Percentiles rank a stretch among this genome's conserved stretches.
phyloP scores from a whole-genome alignment of 1,284 basidiomycete genomes.

The Austropuccinia psidii region DNA sequence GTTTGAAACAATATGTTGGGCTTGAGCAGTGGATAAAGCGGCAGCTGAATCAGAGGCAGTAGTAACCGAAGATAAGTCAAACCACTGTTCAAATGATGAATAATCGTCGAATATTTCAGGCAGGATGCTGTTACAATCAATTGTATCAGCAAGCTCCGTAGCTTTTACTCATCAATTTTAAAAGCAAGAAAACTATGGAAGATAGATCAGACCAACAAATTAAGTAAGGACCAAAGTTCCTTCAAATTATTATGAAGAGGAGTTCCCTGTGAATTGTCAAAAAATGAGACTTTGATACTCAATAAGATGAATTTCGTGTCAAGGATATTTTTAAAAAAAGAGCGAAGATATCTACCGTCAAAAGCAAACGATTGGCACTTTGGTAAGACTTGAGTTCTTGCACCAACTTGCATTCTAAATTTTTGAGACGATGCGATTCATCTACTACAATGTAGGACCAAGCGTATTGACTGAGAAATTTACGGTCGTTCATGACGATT shows the following conservation, averaged over 20 bases:
- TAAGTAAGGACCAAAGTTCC: conserved; percentile 89
- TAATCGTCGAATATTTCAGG: conserved; percentile 86
- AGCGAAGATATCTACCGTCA: conserved; percentile 87
- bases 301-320: conserved; percentile 7
- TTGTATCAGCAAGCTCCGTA: not conserved
- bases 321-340: not conserved
- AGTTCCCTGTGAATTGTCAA: conserved; percentile 40
- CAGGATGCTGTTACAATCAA: conserved; percentile 54
- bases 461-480: conserved; percentile 59
- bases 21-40: conserved; percentile 57
- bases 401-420: conserved; percentile 69
- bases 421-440: conserved; percentile 90
- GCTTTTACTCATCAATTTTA: not conserved
- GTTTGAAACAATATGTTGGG: conserved; percentile 63
- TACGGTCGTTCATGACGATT: conserved; percentile 75
- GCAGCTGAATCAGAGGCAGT: conserved; percentile 47
- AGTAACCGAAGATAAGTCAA: conserved; percentile 47
- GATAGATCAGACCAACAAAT: conserved; percentile 56
- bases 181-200: not conserved
- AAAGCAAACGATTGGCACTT: conserved; percentile 76
- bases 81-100: conserved; percentile 85
- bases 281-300: conserved; percentile 16
- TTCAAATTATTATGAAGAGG: conserved; percentile 72
- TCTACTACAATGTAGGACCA: conserved; percentile 96
- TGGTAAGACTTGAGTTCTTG: conserved; percentile 80